A percentile compares a stretch with the other conserved stretches of the same genome.
These are phyloP conservation scores for Penicillium subrubescens DNA, from an alignment of 495 filamentous ascomycete genomes.

Conservation along the genomic window DNA sequence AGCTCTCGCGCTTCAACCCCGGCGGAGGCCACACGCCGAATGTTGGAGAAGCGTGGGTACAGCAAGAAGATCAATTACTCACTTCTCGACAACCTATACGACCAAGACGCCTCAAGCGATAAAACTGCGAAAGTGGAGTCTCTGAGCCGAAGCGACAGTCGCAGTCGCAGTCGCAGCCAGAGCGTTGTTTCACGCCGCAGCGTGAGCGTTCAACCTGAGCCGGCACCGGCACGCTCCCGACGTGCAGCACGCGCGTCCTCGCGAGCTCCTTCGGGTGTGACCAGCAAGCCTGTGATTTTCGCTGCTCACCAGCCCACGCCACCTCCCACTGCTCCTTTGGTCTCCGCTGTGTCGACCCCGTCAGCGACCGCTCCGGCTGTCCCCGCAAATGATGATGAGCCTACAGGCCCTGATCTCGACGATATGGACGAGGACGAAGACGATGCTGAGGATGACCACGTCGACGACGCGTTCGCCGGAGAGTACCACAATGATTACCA, in stretches of 20 bases:
- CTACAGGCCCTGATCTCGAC: slow-evolving; percentile 22
- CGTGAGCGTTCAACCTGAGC: slow-evolving; percentile 38
- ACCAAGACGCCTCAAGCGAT: slow-evolving; percentile 18
- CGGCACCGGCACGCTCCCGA: slow-evolving; percentile 14
- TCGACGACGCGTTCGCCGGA: slow-evolving; percentile 46
- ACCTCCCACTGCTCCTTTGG: slow-evolving; percentile 10
- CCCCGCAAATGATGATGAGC: slow-evolving; percentile 17
- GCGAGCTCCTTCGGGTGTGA: slow-evolving; percentile 11
- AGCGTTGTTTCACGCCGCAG: slow-evolving; percentile 44
- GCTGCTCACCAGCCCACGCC: slow-evolving; percentile 21
- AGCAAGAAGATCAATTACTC: slow-evolving; percentile 86
- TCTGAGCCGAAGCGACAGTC: slow-evolving; percentile 39
- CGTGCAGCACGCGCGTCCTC: slow-evolving; percentile 23
- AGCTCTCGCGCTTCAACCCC: slow-evolving; percentile 52
- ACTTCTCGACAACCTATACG: slow-evolving; percentile 55
- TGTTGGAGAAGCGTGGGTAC: slow-evolving; percentile 70
- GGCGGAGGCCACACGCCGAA: slow-evolving; percentile 72
- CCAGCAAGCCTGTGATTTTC: slow-evolving; percentile 8
- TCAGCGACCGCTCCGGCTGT: neutral
- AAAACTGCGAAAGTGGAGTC: slow-evolving; percentile 35
- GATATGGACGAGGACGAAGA: slow-evolving; percentile 38
- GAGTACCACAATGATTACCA: slow-evolving; percentile 39
- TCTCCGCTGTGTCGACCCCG: slow-evolving; percentile 8
- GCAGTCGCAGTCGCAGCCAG: slow-evolving; percentile 43
- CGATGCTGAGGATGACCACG: slow-evolving; percentile 35